Conservation (phyloP, 305 asterid species). For the Solanum hybrid region DNA sequence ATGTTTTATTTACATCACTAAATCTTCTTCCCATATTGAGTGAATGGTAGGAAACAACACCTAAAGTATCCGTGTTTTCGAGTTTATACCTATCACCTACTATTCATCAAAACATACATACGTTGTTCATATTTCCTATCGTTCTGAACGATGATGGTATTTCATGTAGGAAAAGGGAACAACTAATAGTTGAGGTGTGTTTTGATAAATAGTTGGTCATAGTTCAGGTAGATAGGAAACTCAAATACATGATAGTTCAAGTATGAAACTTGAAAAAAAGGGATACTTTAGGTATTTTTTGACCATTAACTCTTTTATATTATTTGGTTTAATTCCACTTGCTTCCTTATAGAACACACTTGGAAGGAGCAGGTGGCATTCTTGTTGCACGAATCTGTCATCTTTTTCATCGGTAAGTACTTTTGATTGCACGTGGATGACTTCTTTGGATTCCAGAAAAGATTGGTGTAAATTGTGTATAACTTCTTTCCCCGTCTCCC, state of each 20-base stretch:
- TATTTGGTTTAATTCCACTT: background rate
- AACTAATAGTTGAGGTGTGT: background rate
- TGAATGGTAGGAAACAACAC: background rate
- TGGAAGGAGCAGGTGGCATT: slow-evolving; percentile 29
- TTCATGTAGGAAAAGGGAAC: background rate
- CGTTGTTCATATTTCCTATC: background rate
- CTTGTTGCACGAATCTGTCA: slow-evolving; percentile 28
- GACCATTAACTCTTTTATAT: background rate
- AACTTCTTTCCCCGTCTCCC: background rate
- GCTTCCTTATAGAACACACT: slow-evolving; percentile 34
- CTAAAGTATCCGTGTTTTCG: background rate
- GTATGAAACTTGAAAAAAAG: background rate
- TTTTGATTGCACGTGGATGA: background rate
- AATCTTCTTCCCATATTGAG: background rate
- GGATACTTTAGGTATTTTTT: background rate
- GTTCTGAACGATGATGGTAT: background rate
- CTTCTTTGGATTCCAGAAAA: background rate
- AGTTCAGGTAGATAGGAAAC: background rate
- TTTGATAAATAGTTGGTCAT: background rate
- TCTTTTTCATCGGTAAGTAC: slow-evolving; percentile 45
- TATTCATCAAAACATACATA: background rate
- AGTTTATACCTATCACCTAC: background rate
- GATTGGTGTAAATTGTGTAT: background rate
- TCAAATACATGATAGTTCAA: background rate
- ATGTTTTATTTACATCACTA: background rate